phyloP scores from a whole-genome alignment of 164 flowering plant genomes.

The Pachysandra terminalis region DNA sequence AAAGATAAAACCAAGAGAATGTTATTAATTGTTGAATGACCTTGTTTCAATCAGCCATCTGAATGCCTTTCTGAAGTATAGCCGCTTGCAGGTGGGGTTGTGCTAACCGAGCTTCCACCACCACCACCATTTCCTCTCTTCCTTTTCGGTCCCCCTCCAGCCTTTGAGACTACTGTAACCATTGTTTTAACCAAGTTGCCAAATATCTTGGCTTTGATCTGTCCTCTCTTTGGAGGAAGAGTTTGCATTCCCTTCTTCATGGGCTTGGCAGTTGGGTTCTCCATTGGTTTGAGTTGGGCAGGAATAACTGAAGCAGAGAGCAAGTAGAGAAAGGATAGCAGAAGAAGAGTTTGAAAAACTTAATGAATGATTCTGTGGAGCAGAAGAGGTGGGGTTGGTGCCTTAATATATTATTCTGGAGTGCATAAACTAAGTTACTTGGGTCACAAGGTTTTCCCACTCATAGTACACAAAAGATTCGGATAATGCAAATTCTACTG shows the following conservation, averaged over 20 bases:
- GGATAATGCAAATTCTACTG: too few relatives aligned
- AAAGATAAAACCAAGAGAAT: background rate
- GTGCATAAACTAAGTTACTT: background rate
- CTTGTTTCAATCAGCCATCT: background rate
- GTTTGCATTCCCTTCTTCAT: constrained; percentile 8
- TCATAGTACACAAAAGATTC: too few relatives aligned
- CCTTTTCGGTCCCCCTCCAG: constrained; percentile 2
- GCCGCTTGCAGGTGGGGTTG: constrained; percentile 5
- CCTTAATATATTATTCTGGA: background rate
- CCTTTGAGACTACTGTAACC: constrained; percentile 10
- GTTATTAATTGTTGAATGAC: background rate
- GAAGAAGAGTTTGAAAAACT: background rate
- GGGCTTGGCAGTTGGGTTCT: background rate
- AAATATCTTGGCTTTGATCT: constrained; percentile 25
- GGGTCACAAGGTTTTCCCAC: background rate
- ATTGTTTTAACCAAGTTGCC: constrained; percentile 11
- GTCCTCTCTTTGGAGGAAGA: constrained; percentile 44
- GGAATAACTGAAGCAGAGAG: background rate
- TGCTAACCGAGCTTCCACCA: constrained; percentile 7
- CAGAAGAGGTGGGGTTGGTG: background rate
- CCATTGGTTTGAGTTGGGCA: constrained; percentile 5
- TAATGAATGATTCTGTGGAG: background rate
- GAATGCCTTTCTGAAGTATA: constrained; percentile 8
- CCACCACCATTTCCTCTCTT: constrained; percentile 4
- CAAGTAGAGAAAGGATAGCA: background rate